phyloP scores from a whole-genome alignment of 129 eudicot genomes.

The Escallonia herrerae region DNA sequence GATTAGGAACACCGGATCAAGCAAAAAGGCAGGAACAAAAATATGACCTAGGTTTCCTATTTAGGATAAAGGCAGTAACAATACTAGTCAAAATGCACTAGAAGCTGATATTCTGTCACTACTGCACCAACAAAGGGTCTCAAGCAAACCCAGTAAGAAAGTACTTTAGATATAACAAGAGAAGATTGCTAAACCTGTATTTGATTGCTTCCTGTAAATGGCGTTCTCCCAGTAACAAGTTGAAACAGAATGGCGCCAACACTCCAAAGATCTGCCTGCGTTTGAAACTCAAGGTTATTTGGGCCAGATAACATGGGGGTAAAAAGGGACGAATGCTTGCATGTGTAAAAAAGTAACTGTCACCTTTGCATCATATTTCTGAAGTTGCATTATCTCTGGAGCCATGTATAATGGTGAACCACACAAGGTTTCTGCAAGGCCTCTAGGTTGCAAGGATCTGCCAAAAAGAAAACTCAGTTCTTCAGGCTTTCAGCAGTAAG shows the following conservation, averaged over 20 bases:
- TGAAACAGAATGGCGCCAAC: constrained; percentile 92
- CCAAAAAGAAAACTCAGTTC: constrained; percentile 15
- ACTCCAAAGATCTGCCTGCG: constrained; percentile 99
- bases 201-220: constrained; percentile 82
- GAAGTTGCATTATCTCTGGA: constrained; percentile 86
- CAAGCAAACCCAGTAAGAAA: neutral
- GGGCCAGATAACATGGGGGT: neutral
- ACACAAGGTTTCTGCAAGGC: constrained; percentile 93
- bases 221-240: constrained; percentile 92
- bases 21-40: constrained; percentile 4
- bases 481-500: neutral
- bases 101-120: neutral
- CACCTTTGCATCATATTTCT: constrained; percentile 99
- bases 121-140: too few relatives aligned
- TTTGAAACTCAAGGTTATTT: constrained; percentile 29
- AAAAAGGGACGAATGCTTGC: neutral
- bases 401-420: constrained; percentile 96
- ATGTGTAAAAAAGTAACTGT: constrained; percentile 9
- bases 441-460: constrained; percentile 89
- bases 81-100: constrained; percentile 1
- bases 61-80: constrained; percentile 8
- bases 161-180: neutral
- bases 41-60: constrained; percentile 3
- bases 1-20: neutral
- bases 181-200: constrained; percentile 51